Conservation (phyloP, 352 stramenopile species). For the Aphanomyces invadans region DNA sequence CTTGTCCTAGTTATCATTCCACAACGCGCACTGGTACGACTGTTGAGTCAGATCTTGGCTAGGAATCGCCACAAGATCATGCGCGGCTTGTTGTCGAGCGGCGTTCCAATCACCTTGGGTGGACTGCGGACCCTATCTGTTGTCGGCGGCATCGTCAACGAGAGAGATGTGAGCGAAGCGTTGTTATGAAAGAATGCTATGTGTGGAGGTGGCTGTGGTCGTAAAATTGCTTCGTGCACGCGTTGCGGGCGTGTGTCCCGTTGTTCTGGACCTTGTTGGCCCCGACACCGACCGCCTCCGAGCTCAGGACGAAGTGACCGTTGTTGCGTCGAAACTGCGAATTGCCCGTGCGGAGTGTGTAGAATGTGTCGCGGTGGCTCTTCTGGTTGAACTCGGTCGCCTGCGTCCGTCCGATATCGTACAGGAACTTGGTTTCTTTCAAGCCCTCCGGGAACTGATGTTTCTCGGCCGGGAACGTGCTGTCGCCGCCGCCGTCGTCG, state of each 20-base stretch:
- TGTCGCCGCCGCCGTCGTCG: conserved; percentile 33
- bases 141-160: too few species aligned
- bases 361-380: conserved; percentile 74
- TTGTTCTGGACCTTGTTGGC: conserved; percentile 57
- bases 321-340: conserved; percentile 75
- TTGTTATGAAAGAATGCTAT: too few species aligned
- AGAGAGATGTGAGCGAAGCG: too few species aligned
- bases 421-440: conserved; percentile 66
- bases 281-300: conserved; percentile 52
- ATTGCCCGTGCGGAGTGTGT: conserved; percentile 69
- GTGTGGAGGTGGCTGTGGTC: conserved; percentile 67
- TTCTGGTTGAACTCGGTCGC: conserved; percentile 81
- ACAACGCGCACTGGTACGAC: too few species aligned
- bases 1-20: too few species aligned
- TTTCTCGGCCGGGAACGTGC: conserved; percentile 40
- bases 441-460: conserved; percentile 63
- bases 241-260: conserved; percentile 53
- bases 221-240: conserved; percentile 79
- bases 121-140: too few species aligned
- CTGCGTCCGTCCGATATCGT: conserved; percentile 70
- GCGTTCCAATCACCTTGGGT: too few species aligned
- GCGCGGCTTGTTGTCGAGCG: too few species aligned
- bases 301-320: conserved; percentile 70
- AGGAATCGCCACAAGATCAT: too few species aligned
- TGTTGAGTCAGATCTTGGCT: too few species aligned